Evolutionary conservation across 352 stramenopile species (phyloP).

Genomic region (Pythium brassicae): DNA sequence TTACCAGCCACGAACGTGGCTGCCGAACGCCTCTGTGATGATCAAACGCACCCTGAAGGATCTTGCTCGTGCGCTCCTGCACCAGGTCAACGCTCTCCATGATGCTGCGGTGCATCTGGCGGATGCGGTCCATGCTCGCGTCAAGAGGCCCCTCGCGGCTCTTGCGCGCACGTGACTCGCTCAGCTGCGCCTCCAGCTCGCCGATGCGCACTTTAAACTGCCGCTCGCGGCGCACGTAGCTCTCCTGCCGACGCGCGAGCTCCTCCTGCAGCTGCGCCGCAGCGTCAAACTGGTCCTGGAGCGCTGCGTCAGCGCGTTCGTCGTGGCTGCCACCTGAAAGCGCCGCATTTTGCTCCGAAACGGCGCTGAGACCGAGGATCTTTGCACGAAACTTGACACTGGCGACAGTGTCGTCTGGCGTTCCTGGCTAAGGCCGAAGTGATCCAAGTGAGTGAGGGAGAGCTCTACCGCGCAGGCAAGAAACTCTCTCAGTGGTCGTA

Average conservation of each 20-base stretch:
- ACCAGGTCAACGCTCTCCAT: conserved; percentile 88
- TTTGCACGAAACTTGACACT: conserved; percentile 49
- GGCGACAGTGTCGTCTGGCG: conserved; percentile 30
- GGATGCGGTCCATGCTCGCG: conserved; percentile 74
- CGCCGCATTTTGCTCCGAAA: conserved; percentile 37
- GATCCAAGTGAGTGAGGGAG: neutral
- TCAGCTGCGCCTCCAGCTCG: conserved; percentile 69
- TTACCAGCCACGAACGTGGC: too few species aligned
- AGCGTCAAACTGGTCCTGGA: conserved; percentile 38
- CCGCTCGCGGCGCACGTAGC: conserved; percentile 82
- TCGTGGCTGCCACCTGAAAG: conserved; percentile 19
- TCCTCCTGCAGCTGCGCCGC: conserved; percentile 58
- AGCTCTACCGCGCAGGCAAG: too few species aligned
- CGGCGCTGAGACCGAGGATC: conserved; percentile 38
- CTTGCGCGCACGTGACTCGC: conserved; percentile 67
- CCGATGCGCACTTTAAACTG: conserved; percentile 86
- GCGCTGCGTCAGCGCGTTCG: conserved; percentile 16
- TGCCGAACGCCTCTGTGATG: too few species aligned
- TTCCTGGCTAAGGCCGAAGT: conserved; percentile 8
- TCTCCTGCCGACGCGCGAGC: conserved; percentile 65
- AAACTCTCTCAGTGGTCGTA: too few species aligned
- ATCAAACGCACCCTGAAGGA: conserved; percentile 54
- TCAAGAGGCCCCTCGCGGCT: conserved; percentile 67
- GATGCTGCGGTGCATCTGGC: conserved; percentile 82
- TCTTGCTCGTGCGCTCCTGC: conserved; percentile 87